A percentile compares a stretch with the other conserved stretches of the same genome.
phyloP scores from a whole-genome alignment of 2,329 filamentous ascomycete species.

The Xylaria sp. region DNA sequence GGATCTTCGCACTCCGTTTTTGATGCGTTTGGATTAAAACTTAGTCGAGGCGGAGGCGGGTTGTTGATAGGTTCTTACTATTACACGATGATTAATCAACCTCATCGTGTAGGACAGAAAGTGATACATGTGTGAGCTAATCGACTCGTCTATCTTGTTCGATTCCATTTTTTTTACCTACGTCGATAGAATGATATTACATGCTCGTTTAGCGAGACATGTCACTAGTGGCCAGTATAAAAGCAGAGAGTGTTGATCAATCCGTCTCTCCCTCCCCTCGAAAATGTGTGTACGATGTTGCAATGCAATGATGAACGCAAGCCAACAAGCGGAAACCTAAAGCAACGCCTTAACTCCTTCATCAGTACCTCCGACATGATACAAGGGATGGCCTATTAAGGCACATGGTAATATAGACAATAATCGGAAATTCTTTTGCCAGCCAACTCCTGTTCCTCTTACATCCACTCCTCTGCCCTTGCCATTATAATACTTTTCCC shows the following conservation, averaged over 20 bases:
- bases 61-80: too few relatives aligned
- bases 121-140: not conserved
- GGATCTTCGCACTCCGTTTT: too few relatives aligned
- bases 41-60: too few relatives aligned
- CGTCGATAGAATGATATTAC: not conserved
- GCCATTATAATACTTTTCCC: conserved; percentile 29
- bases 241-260: conserved; percentile 16
- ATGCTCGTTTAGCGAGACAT: conserved; percentile 6
- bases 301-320: conserved; percentile 8
- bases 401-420: conserved; percentile 32
- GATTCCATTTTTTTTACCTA: conserved; percentile 1
- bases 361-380: conserved; percentile 14
- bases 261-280: not conserved
- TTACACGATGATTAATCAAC: too few relatives aligned
- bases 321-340: not conserved
- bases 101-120: not conserved
- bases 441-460: conserved; percentile 33
- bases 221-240: conserved; percentile 1
- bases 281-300: not conserved
- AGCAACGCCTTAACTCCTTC: conserved; percentile 22
- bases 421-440: conserved; percentile 30
- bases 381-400: conserved; percentile 17
- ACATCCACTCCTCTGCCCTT: conserved; percentile 21
- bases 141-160: not conserved
- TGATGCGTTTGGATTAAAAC: too few relatives aligned